Evolutionary conservation across 1,284 basidiomycete genomes (phyloP), one percentile per base, ranked within the genome.

Genomic region (Blastosporella zonata): DNA sequence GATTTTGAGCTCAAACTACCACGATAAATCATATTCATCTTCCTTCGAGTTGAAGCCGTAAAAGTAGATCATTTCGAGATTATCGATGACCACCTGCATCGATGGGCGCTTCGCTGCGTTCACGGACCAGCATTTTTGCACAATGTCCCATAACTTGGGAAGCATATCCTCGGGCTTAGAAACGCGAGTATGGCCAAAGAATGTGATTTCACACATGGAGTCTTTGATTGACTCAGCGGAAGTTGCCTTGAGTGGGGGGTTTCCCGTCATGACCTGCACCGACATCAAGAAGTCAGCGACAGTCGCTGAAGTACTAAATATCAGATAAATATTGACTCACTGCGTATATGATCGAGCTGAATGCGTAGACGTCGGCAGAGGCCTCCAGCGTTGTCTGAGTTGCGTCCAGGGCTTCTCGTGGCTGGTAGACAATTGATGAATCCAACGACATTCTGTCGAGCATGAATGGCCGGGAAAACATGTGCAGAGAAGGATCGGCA

Each of bases 351-450:
- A 38, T 48, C 2, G 49, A 47, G 2, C 37, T 48, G 15, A 56
- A 49, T 0, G 56, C 50, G 20, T 52, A 55, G 0, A 56, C 48
- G 29, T 56, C 56, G 1, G 49, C 47, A 2, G 36, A 31, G 18
- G 27, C 33, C 15, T 15, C 25, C 27, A 22, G 48, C 10, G 3
- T 38, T 13, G n/a, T 43, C 21, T 23, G 8, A 6, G 10, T 9
- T 6, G 37, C 17, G 10, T 27, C 38, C n/a, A 54, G 31, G 15
- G 40, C 36, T 27, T 56, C 56, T 15, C 48, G 55, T 1, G 55
- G 43, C 34, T 53, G 52, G 28, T 56, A 56, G 6, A 52, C 12
- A n/a, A 28, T 43, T 1, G 48, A 56, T 4, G 9, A 8, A 0
- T 49, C 27, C 4, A 37, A 29, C 13, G 38, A 36, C 7, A 51